Evolutionary conservation across 768 basidiomycete genomes (phyloP), one percentile per base, ranked within the genome.

Genomic region (Flagelloscypha sp.): DNA sequence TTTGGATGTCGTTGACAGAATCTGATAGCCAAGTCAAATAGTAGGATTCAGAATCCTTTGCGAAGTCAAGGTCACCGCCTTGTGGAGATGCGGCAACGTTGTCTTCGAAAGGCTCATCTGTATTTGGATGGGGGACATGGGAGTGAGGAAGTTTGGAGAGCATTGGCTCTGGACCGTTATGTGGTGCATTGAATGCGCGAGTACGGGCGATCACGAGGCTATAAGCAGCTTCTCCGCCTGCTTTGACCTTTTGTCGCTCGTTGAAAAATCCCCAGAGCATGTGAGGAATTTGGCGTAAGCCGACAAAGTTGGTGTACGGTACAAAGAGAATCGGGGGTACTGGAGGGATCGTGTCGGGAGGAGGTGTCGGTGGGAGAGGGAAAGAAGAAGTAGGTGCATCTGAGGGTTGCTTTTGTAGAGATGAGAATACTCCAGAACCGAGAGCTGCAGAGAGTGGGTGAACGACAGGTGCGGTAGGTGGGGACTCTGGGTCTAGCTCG

Each of bases 181-280:
- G 37, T 2, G 50, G 61, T 4, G 69, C 56, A 13, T 59, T 49
- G 33, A 93, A 67, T 1, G 79, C 74, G 9, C 90, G 74, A 2
- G 73, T 76, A 30, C 66, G 48, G 5, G 63, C 65, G 56, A 69
- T 65, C 45, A 95, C 70, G 37, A 97, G 65, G 30, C 66, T 63
- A 52, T 86, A 84, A 0, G 82, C 92, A 8, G 82, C 82, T 45
- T 93, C 79, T 7, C 84, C 81, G 21, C 94, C 94, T 9, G 72
- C 57, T 5, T 60, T 71, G n/a, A 89, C 88, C 50, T 84, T 78
- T 30, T 76, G 62, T 6, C 90, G 78, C 53, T 85, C 80, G 53
- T 89, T 92, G 65, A 95, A 97, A 59, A 90, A 90, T 44, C 79
- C 85, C 76, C 78, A 82, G 30, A 94, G 72, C 89, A 94, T 93